Conservation (phyloP, 768 basidiomycete species). For the Leccinum disarticulatum region DNA sequence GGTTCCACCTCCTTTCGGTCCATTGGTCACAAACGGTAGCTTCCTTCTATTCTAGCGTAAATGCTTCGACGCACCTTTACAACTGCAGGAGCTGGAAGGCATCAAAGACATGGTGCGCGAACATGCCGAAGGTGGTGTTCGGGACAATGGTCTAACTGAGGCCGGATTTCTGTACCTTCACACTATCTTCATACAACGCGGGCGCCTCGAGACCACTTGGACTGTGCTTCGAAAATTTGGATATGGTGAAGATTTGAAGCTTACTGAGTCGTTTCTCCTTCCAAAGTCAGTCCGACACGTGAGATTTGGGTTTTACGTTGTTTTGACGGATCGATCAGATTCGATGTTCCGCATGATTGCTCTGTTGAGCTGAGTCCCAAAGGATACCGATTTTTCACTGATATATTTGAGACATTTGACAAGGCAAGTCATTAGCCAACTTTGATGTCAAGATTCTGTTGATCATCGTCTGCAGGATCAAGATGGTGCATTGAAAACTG, state of each 20-base stretch:
- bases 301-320: neutral
- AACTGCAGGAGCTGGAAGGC: constrained; percentile 92
- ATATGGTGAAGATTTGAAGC: constrained; percentile 89
- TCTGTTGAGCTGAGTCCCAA: constrained; percentile 93
- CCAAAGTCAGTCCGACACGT: constrained; percentile 68
- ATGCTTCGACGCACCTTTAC: constrained; percentile 93
- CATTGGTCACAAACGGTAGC: neutral
- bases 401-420: constrained; percentile 94
- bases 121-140: constrained; percentile 73
- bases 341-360: constrained; percentile 91
- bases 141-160: constrained; percentile 82
- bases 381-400: constrained; percentile 96
- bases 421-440: constrained; percentile 49
- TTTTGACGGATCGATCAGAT: constrained; percentile 47
- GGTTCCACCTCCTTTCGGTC: neutral
- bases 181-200: constrained; percentile 95
- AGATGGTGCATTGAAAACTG: constrained; percentile 85
- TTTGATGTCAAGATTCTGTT: constrained; percentile 1
- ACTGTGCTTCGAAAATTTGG: constrained; percentile 93
- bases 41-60: constrained; percentile 57
- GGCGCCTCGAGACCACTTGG: constrained; percentile 97
- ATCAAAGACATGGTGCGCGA: constrained; percentile 89
- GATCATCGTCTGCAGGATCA: constrained; percentile 61
- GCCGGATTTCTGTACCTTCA: constrained; percentile 92
- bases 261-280: constrained; percentile 83